Evolutionary conservation across 441 rosid species (phyloP).

Genomic region (Metrosideros polymorpha): DNA sequence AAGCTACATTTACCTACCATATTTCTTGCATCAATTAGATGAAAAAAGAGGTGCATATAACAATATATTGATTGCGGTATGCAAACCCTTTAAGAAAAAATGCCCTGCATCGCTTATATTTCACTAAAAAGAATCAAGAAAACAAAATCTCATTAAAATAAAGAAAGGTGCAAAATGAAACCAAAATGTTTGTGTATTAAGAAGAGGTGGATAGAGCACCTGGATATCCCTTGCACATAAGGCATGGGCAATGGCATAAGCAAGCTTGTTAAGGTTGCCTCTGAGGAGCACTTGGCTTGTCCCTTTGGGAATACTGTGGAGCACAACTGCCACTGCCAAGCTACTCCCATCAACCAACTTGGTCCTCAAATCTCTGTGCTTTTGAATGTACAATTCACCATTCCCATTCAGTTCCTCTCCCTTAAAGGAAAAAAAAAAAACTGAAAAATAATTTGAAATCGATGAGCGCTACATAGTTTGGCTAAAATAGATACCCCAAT

Average conservation of each 20-base stretch:
- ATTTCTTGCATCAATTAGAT: neutral
- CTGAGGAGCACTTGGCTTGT: neutral
- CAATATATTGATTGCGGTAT: neutral
- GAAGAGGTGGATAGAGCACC: neutral
- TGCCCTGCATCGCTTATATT: neutral
- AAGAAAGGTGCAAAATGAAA: too few relatives aligned
- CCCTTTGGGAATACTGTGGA: slow-evolving; percentile 3
- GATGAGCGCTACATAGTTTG: neutral
- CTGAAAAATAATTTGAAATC: neutral
- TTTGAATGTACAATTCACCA: slow-evolving; percentile 1
- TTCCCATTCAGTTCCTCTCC: slow-evolving; percentile 10
- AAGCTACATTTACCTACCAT: neutral
- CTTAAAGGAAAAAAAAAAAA: neutral
- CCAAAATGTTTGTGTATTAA: neutral
- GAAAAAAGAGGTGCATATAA: too few relatives aligned
- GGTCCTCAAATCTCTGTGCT: neutral
- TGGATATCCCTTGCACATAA: neutral
- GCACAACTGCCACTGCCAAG: slow-evolving; percentile 1
- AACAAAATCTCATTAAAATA: neutral
- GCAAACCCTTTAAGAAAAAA: neutral
- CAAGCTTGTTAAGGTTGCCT: slow-evolving; percentile 5
- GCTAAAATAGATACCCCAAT: neutral
- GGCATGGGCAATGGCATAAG: neutral
- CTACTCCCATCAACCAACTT: slow-evolving; percentile 12
- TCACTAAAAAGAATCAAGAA: neutral